Percentiles rank a stretch among this genome's conserved stretches.
Conservation (phyloP, 1,284 basidiomycete species). For the Tylopilus sp. region DNA sequence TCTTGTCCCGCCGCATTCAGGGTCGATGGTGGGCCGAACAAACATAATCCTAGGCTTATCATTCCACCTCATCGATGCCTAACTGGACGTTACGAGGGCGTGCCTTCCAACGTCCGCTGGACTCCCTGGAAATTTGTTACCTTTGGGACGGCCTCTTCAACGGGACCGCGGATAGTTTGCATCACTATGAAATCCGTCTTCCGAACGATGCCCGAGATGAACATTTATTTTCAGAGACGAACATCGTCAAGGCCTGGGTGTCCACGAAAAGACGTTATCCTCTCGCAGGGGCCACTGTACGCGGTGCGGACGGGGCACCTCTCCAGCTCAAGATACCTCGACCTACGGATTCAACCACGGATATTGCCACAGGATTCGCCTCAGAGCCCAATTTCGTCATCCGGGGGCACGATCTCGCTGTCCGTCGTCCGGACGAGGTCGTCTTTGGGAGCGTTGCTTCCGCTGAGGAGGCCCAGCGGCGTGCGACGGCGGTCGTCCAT, state of each 20-base stretch:
- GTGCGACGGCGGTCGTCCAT: conserved; percentile 4
- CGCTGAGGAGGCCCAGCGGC: conserved; percentile 12
- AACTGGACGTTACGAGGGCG: conserved; percentile 15
- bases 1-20: not conserved
- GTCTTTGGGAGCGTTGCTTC: conserved; percentile 9
- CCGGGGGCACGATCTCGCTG: conserved; percentile 16
- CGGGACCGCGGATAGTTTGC: conserved; percentile 18
- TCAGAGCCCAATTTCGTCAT: conserved; percentile 17
- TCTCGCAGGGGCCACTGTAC: conserved; percentile 18
- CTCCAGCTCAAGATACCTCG: not conserved
- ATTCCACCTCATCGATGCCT: conserved; percentile 8
- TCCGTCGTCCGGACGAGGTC: conserved; percentile 9
- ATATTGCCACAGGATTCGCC: not conserved
- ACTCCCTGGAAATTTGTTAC: conserved; percentile 11
- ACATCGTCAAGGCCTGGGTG: conserved; percentile 18
- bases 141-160: conserved; percentile 15
- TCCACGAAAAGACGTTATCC: conserved; percentile 22
- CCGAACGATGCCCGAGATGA: conserved; percentile 8
- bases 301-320: not conserved
- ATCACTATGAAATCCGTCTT: conserved; percentile 11
- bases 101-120: conserved; percentile 20
- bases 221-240: conserved; percentile 15
- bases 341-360: not conserved
- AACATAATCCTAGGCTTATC: not conserved
- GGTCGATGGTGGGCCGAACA: not conserved